Base-by-base conservation (phyloP, 2,329 filamentous ascomycete genomes). In the Aspergillus sp. region DNA sequence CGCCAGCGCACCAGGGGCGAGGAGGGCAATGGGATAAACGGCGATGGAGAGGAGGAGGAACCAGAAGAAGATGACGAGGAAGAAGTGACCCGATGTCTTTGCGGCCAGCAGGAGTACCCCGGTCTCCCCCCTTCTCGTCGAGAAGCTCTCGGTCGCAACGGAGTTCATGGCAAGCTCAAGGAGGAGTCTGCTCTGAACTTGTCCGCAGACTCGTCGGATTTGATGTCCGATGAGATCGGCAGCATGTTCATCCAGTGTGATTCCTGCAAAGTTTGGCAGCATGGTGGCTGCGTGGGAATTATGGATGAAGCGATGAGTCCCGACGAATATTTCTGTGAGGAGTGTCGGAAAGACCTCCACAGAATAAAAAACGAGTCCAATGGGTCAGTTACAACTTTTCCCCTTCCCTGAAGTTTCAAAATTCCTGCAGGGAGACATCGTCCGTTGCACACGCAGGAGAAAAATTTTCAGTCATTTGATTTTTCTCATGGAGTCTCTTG, bases 181-280 rank as follows among this genome's bases (percentile, higher is more conserved):
- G 83, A 86, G 60, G 82, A 85, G 59, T 82, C 71, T 81, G 86
- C 69, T 75, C 81, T 63, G 82, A 87, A 68, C 77, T 84, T 73
- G 78, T 87, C 78, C 77, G 83, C 75, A 76, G 82, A 75, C 78
- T 87, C 79, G 80, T 87, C 80, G 61, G 82, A 84, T 61, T 71
- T 81, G 64, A 82, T 91, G 63, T 86, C 88, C 32, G 92, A 96
- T 70, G 94, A 98, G 65, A 84, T 94, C 66, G 95, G 94, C 49
- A 94, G 93, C 55, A 90, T 98, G 77, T 99, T 97, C 78, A 93
- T 99, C 66, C 94, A 98, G 81, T 99, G 95, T 84, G 95, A 98
- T 78, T 84, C 91, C 65, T 99, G 95, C 82, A 96, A 96, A 75
- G 95, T 98, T 64, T 99, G 94, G 95, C 95, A 99, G 76, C 95